Conservation (phyloP, 768 basidiomycete species). For the Leucogyrophana mollusca region DNA sequence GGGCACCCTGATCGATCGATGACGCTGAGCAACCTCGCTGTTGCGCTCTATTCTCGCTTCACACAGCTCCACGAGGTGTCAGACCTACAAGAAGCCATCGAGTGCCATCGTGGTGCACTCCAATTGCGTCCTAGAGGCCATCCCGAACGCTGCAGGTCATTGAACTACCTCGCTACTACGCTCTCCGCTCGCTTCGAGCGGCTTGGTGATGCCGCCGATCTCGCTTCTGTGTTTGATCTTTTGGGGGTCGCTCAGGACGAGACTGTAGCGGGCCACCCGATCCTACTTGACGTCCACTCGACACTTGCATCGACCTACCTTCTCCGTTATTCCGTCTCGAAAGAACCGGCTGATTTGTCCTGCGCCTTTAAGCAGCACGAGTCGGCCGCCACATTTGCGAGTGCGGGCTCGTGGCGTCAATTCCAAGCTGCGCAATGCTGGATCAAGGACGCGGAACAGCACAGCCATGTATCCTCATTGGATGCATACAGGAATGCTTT, state of each 20-base stretch:
- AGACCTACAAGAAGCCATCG: constrained; percentile 11
- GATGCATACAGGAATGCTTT: constrained; percentile 15
- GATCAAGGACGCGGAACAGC: constrained; percentile 18
- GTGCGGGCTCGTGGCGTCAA: constrained; percentile 15
- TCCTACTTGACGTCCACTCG: neutral
- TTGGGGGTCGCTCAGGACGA: neutral
- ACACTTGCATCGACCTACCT: neutral
- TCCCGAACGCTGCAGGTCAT: constrained; percentile 8
- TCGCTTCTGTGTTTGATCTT: constrained; percentile 9
- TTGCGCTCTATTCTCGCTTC: constrained; percentile 8
- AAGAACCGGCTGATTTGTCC: constrained; percentile 6
- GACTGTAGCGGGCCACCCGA: neutral
- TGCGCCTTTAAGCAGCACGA: constrained; percentile 7
- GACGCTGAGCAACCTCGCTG: constrained; percentile 12
- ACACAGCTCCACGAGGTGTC: neutral
- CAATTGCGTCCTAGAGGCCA: constrained; percentile 8
- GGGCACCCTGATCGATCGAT: constrained; percentile 1
- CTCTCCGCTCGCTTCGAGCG: constrained; percentile 7
- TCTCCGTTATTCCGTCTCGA: neutral
- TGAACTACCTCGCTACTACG: constrained; percentile 13
- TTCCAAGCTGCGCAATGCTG: constrained; percentile 17
- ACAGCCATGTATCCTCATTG: constrained; percentile 22
- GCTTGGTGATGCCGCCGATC: constrained; percentile 1
- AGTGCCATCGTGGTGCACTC: constrained; percentile 7
- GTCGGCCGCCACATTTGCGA: constrained; percentile 5